These are phyloP conservation scores for Eucalyptus marginata DNA, from an alignment of 345 rosid species.

Conservation along the genomic window DNA sequence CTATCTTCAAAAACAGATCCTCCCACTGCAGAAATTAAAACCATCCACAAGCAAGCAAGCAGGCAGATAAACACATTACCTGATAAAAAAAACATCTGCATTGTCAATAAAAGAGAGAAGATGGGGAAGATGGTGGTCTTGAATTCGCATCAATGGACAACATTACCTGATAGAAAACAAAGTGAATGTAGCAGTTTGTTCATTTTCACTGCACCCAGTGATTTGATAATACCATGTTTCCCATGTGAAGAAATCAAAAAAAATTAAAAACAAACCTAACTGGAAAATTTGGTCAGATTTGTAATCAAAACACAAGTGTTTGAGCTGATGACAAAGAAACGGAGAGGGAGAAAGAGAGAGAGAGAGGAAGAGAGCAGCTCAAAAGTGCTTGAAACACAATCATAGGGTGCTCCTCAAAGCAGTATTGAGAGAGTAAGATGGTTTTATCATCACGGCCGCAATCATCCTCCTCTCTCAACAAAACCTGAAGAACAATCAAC, in stretches of 20 bases:
- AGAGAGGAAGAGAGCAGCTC: background rate
- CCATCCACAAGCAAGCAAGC: background rate
- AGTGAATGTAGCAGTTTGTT: background rate
- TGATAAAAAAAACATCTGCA: background rate
- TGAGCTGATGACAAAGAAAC: background rate
- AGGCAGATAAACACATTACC: background rate
- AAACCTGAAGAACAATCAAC: background rate
- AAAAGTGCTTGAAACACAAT: background rate
- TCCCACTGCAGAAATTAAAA: background rate
- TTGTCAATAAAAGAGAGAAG: background rate
- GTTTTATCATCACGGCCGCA: background rate
- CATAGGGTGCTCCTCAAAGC: background rate
- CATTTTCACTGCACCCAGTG: background rate
- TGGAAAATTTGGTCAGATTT: background rate
- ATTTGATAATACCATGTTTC: background rate
- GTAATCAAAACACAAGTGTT: background rate
- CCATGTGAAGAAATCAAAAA: background rate
- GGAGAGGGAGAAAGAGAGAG: background rate
- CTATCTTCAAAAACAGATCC: background rate
- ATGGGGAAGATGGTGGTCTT: background rate
- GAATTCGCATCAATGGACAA: background rate
- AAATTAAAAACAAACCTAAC: background rate
- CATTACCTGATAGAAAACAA: background rate
- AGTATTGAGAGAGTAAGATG: background rate
- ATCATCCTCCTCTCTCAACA: background rate